Evolutionary conservation across 345 rosid species (phyloP), one percentile per base, ranked within the genome.

Genomic region (Isatis tinctoria): DNA sequence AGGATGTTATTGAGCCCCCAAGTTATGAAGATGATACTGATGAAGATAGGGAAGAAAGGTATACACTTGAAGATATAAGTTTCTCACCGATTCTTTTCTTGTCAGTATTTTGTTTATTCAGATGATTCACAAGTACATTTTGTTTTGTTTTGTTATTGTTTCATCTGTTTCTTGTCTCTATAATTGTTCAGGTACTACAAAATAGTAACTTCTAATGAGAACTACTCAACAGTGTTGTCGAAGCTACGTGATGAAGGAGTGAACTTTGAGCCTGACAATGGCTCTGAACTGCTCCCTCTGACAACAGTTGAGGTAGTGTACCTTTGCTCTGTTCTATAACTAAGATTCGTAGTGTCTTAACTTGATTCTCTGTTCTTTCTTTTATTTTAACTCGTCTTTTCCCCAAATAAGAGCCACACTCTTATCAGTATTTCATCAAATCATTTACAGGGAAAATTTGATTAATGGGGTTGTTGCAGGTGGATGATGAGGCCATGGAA

Each of bases 1-100:
- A 94, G 85, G 97, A 94, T 84, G 96, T 90, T 70, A 84, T 91
- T 76, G 98, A 94, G 51, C 98, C 97, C 72, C 85, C 87, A 12
- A 58, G 51, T 8, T 83, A 84, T 70, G 95, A 89, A 60, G 90
- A 89, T 69, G 94, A 89, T 72, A 60, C 84, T 13, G 89, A 85
- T 71, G 91, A 93, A 84, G 96, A 89, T 74, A 78, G 33, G 67
- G 81, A 83, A 64, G 91, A 88, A 68, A 80, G 90, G 97, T 89
- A 82, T 59, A 62, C 13, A 44, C 17, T 41, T 20, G 39, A 71
- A 40, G 16, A 11, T 36, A 30, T 10, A 13, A 44, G 8, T 70
- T 18, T 35, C 33, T 72, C 18, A 10, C 20, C 51, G 26, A n/a
- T 8, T 64, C 3, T 8, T 27, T 59, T 36, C 20, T 37, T 33